Percentiles rank a stretch among this genome's conserved stretches.
These are phyloP conservation scores for Orychophragmus violaceus DNA, from an alignment of 345 rosid genomes.

Conservation along the genomic window DNA sequence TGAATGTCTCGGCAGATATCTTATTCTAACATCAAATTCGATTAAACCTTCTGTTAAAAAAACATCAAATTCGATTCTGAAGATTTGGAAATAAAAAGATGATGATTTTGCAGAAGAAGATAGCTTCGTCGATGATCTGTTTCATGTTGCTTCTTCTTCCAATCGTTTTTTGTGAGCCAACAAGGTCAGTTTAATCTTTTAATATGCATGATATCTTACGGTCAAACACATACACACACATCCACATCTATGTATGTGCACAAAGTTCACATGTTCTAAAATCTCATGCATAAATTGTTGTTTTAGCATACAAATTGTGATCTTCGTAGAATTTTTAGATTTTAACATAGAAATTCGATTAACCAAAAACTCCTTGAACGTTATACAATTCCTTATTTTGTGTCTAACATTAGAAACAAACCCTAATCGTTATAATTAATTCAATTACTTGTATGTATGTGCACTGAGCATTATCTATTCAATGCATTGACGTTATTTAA, in stretches of 20 bases:
- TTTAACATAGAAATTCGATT: neutral
- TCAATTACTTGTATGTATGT: neutral
- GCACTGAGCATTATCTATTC: conserved; percentile 6
- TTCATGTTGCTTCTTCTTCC: conserved; percentile 20
- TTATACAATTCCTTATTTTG: neutral
- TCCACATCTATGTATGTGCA: neutral
- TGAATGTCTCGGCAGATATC: neutral
- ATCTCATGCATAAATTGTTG: conserved; percentile 11
- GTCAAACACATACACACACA: neutral
- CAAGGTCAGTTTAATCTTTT: conserved; percentile 10
- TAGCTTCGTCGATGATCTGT: conserved; percentile 5
- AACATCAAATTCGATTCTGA: neutral
- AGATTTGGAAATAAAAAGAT: neutral
- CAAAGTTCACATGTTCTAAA: conserved; percentile 6
- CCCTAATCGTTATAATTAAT: neutral
- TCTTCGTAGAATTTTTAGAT: neutral
- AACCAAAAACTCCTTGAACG: neutral
- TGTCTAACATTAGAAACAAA: neutral
- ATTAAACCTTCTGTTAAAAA: no score
- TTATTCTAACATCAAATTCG: neutral
- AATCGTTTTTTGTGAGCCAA: conserved; percentile 3
- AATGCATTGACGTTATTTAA: neutral
- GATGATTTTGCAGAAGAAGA: conserved; percentile 5
- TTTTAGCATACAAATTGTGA: neutral
- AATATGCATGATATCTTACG: neutral